Conservation (phyloP, 2,329 filamentous ascomycete species). For the Beauveria brongniartii region DNA sequence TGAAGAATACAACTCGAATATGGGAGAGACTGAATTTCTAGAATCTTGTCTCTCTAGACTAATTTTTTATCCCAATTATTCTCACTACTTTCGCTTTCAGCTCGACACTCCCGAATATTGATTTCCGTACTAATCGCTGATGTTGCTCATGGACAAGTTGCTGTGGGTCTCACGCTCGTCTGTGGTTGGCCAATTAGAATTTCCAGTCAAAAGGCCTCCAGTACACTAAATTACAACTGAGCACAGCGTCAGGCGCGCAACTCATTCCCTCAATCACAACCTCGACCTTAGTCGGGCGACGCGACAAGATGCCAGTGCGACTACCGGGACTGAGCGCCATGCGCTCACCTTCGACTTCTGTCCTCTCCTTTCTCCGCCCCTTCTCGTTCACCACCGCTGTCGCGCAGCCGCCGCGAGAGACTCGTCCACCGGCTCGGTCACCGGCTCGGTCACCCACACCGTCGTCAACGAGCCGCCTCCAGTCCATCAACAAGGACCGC, state of each 20-base stretch:
- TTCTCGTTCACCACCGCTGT: conserved; percentile 23
- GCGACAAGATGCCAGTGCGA: conserved; percentile 32
- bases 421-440: conserved; percentile 15
- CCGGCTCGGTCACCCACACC: conserved; percentile 17
- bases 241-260: not conserved
- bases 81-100: too few relatives aligned
- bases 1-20: too few relatives aligned
- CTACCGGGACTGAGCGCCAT: conserved; percentile 22
- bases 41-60: too few relatives aligned
- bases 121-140: too few relatives aligned
- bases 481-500: conserved; percentile 12
- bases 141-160: not conserved
- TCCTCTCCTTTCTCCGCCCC: conserved; percentile 16
- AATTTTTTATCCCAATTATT: too few relatives aligned
- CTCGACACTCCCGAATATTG: too few relatives aligned
- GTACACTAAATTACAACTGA: not conserved
- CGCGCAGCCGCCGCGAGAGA: conserved; percentile 19
- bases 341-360: conserved; percentile 15
- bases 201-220: conserved; percentile 4
- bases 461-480: conserved; percentile 14
- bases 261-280: not conserved
- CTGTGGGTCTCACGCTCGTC: not conserved
- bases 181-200: conserved; percentile 2
- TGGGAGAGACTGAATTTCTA: too few relatives aligned
- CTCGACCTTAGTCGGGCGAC: conserved; percentile 11